Evolutionary conservation across 306 rosid species (phyloP), one percentile per base, ranked within the genome.

Genomic region (Vigna nakashimae): DNA sequence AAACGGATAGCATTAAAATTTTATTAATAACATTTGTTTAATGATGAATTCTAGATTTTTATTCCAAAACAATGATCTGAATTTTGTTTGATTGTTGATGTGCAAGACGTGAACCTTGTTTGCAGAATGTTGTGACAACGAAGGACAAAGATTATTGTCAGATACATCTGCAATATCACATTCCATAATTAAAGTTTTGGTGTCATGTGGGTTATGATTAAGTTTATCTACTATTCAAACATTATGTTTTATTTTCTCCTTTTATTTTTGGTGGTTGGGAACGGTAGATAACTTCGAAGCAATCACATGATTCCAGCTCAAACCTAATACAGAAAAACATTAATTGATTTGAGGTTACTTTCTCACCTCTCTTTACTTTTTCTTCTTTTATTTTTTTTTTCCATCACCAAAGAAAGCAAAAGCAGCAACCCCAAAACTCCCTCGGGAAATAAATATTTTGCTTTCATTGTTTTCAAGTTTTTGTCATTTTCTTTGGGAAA

Each of bases 131-230:
- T 64, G 68, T 17, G 3, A 17, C 49, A 71, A 67, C 32, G 71
- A 82, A 65, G 76, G 75, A 68, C 58, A 58, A 67, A 22, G 76
- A 66, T 66, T 18, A 36, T 57, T n/a, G 74, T 60, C 69, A 63
- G 52, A 78, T 75, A 9, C 71, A 68, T 76, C 8, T 68, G 68
- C 73, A 80, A 77, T 40, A 40, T 68, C 83, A 69, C 26, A 80
- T 55, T 82, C 81, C 84, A 85, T 89, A 84, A 83, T 89, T 86
- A 90, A 78, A 89, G 92, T 86, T 90, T 88, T 90, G 97, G 91
- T 90, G 87, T 65, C 90, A 85, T 90, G 87, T 71, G 90, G 90
- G 83, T 89, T 89, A 92, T 90, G 92, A 92, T 84, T 89, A 81
- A 71, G 73, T 79, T 81, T 77, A 87, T 86, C 88, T 83, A 80